These are phyloP conservation scores for Claviceps humidiphila DNA, from an alignment of 2,329 filamentous ascomycete species.

Conservation along the genomic window DNA sequence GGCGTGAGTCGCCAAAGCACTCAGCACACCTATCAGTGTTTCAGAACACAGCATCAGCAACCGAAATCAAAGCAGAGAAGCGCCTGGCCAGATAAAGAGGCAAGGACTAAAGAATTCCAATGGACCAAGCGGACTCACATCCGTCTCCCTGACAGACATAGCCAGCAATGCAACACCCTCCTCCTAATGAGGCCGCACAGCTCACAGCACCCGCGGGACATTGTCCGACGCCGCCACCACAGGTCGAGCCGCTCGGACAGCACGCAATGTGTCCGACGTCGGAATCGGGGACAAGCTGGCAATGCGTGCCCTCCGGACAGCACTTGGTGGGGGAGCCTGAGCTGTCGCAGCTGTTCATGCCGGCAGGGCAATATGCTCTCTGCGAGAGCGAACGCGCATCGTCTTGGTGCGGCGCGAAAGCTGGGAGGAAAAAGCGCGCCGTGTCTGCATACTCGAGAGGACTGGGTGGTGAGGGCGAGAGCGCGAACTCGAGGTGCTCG, in stretches of 20 bases:
- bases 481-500: conserved; percentile 45
- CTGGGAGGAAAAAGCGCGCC: conserved; percentile 25
- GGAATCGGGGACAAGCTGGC: conserved; percentile 49
- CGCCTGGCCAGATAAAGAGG: too few relatives aligned
- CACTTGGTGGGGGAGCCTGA: conserved; percentile 60
- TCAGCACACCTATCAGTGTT: conserved; percentile 17
- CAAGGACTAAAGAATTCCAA: not conserved
- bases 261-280: conserved; percentile 59
- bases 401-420: conserved; percentile 35
- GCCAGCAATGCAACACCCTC: conserved; percentile 63
- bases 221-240: conserved; percentile 47
- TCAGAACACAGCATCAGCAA: not conserved
- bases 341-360: conserved; percentile 48
- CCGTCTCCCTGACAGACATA: conserved; percentile 57
- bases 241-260: conserved; percentile 52
- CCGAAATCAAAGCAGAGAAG: not conserved
- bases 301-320: conserved; percentile 53
- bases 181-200: conserved; percentile 52
- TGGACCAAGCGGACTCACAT: conserved; percentile 36
- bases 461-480: conserved; percentile 11
- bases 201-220: conserved; percentile 50
- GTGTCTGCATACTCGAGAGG: conserved; percentile 13
- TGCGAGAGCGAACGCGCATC: conserved; percentile 18
- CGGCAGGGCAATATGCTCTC: conserved; percentile 51
- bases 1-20: conserved; percentile 16